phyloP scores from a whole-genome alignment of 371 early-diverging fungal genomes.

The Zopfochytrium polystomum region DNA sequence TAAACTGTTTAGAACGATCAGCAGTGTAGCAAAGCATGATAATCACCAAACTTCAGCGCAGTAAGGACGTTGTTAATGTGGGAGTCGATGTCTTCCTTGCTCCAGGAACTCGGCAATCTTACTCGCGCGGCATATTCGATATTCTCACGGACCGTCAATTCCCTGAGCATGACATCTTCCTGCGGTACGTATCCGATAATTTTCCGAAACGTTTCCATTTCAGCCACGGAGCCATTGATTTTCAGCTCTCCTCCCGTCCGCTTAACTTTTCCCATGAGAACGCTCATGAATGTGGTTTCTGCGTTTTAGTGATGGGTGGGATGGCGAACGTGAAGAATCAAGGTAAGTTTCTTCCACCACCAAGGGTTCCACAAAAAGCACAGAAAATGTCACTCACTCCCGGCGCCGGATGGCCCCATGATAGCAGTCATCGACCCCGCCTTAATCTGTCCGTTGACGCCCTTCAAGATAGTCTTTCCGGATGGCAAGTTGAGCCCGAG shows the following conservation, averaged over 20 bases:
- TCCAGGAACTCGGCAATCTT: conserved; percentile 63
- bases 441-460: conserved; percentile 49
- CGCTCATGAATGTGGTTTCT: conserved; percentile 45
- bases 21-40: not conserved
- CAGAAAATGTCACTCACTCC: conserved; percentile 47
- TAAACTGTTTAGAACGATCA: not conserved
- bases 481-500: conserved; percentile 53
- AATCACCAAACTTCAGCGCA: conserved; percentile 43
- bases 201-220: no score
- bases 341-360: no score
- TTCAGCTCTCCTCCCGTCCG: conserved; percentile 37
- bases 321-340: no score
- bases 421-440: conserved; percentile 65
- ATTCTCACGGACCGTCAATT: no score
- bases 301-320: no score
- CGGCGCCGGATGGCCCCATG: conserved; percentile 81
- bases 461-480: conserved; percentile 55
- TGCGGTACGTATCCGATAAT: no score
- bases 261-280: conserved; percentile 43
- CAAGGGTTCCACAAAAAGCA: no score
- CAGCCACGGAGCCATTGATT: conserved; percentile 80
- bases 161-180: no score
- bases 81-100: conserved; percentile 47
- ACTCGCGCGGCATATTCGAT: conserved; percentile 64
- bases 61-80: conserved; percentile 43